phyloP scores from a whole-genome alignment of 73 alveolate genomes.

The Paramecium sexaurelia region DNA sequence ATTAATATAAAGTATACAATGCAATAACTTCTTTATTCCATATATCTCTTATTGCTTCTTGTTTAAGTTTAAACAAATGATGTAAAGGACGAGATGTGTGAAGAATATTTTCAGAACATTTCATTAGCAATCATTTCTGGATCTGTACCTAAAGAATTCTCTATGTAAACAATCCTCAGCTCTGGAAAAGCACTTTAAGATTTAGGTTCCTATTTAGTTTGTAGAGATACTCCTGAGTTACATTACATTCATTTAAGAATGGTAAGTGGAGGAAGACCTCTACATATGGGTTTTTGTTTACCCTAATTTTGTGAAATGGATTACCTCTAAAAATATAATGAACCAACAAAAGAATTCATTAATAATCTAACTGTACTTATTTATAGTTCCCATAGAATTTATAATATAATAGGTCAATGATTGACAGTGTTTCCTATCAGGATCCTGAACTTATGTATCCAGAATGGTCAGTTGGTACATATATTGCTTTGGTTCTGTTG shows the following conservation, averaged over 20 bases:
- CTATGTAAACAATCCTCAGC: background rate
- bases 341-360: background rate
- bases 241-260: constrained; percentile 35
- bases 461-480: background rate
- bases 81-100: background rate
- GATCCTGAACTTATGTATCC: constrained; percentile 52
- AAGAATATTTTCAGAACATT: background rate
- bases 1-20: background rate
- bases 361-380: background rate
- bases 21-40: background rate
- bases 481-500: background rate
- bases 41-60: background rate
- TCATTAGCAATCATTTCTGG: background rate
- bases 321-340: background rate
- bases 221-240: background rate
- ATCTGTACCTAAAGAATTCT: background rate
- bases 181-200: constrained; percentile 29
- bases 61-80: background rate
- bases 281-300: constrained; percentile 24
- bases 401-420: background rate
- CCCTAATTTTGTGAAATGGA: background rate
- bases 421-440: background rate
- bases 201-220: constrained; percentile 51
- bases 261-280: background rate
- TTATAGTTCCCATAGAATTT: background rate